Evolutionary conservation across 225 moss, liverwort and hornwort genomes (phyloP).

Genomic region (Ulota crispa): DNA sequence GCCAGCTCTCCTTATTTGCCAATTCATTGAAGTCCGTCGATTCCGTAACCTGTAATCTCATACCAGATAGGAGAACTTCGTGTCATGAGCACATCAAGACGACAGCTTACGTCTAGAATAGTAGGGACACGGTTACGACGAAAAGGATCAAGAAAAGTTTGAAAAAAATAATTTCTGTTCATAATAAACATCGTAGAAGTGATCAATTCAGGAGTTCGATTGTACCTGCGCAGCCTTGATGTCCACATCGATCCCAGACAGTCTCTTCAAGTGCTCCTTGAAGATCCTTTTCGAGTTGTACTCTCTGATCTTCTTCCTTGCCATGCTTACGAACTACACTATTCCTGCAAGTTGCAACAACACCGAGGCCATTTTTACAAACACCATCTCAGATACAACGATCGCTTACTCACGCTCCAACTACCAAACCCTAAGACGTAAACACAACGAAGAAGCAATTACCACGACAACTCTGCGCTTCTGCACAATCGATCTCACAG

Average conservation of each 20-base stretch:
- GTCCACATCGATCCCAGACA: slow-evolving; percentile 71
- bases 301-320: slow-evolving; percentile 95
- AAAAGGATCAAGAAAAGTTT: not conserved
- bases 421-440: not conserved
- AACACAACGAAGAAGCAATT: not conserved
- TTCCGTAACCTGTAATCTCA: slow-evolving; percentile 56
- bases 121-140: not conserved
- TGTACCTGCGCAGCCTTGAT: slow-evolving; percentile 89
- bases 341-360: slow-evolving; percentile 12
- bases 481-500: not conserved
- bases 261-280: slow-evolving; percentile 82
- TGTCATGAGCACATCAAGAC: not conserved
- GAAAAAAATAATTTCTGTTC: not conserved
- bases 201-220: not conserved
- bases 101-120: not conserved
- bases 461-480: not conserved
- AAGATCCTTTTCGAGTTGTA: slow-evolving; percentile 87
- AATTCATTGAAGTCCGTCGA: slow-evolving; percentile 78
- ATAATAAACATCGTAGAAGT: not conserved
- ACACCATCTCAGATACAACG: not conserved
- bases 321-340: slow-evolving; percentile 50
- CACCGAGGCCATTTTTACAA: not conserved
- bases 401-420: not conserved
- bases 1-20: slow-evolving; percentile 79
- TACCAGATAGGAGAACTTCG: slow-evolving; percentile 1